Conservation (phyloP, 2,329 filamentous ascomycete species). For the Arachnomyces sp. region DNA sequence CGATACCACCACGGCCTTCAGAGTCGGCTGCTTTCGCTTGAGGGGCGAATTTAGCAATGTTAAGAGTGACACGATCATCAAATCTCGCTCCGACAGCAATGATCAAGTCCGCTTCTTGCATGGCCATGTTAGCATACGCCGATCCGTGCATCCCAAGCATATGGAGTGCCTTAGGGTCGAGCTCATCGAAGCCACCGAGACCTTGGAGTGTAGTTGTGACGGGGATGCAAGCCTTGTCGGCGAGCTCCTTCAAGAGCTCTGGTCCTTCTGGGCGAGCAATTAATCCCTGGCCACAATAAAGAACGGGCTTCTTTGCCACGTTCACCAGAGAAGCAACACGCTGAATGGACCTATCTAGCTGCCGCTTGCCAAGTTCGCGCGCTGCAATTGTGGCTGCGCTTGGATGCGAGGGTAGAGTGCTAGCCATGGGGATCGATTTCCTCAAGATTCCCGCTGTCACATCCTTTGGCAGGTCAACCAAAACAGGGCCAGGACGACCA, state of each 20-base stretch:
- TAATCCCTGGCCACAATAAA: conserved; percentile 90
- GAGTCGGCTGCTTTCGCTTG: conserved; percentile 74
- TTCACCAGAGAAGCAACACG: conserved; percentile 80
- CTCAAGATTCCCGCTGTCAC: conserved; percentile 79
- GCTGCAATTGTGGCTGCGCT: conserved; percentile 81
- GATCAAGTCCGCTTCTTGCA: conserved; percentile 94
- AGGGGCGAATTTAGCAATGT: conserved; percentile 79
- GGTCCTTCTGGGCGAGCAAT: conserved; percentile 73
- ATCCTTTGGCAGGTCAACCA: conserved; percentile 95
- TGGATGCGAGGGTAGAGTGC: conserved; percentile 66
- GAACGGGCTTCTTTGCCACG: conserved; percentile 82
- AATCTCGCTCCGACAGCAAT: conserved; percentile 90
- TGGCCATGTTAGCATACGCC: conserved; percentile 95
- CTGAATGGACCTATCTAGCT: conserved; percentile 65
- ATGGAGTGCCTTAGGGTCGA: conserved; percentile 87
- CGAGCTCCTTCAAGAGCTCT: conserved; percentile 71
- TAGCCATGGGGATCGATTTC: conserved; percentile 73
- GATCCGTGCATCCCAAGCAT: conserved; percentile 99
- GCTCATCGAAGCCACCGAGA: conserved; percentile 84
- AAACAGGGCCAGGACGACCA: conserved; percentile 84
- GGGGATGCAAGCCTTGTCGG: conserved; percentile 83
- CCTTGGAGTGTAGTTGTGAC: conserved; percentile 95
- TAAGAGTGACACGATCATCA: conserved; percentile 87
- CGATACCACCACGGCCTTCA: conserved; percentile 83
- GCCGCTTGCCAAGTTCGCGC: conserved; percentile 61